A percentile compares a stretch with the other conserved stretches of the same genome.
Conservation (phyloP, 148 eudicot genomes). For the Chenopodium berlandieri region DNA sequence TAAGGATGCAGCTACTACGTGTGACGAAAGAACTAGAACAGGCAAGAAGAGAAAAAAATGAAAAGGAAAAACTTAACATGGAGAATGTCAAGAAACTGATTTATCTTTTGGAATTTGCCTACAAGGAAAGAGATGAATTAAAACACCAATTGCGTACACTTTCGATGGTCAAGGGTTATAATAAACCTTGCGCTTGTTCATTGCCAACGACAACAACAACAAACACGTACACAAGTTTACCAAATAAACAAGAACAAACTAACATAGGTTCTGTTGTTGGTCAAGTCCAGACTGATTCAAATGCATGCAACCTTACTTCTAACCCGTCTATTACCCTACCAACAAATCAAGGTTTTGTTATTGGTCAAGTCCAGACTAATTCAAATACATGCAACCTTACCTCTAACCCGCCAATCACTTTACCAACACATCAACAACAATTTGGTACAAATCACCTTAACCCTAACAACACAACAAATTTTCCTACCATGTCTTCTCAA, state of each 20-base stretch:
- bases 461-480: not conserved
- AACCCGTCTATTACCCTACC: not conserved
- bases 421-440: not conserved
- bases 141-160: conserved; percentile 18
- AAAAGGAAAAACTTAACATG: conserved; percentile 21
- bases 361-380: not conserved
- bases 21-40: conserved; percentile 24
- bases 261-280: not conserved
- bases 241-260: not conserved
- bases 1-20: conserved; percentile 24
- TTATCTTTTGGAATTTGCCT: conserved; percentile 22
- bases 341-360: not conserved
- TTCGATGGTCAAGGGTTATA: conserved; percentile 3
- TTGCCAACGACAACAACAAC: not conserved
- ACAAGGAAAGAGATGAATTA: conserved; percentile 41
- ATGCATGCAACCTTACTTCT: not conserved
- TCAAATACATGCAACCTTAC: not conserved
- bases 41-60: conserved; percentile 25
- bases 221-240: not conserved
- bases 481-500: conserved; percentile 16
- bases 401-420: not conserved
- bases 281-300: not conserved
- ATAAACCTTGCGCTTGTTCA: not conserved
- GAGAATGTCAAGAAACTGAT: conserved; percentile 26
- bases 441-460: not conserved